These are phyloP conservation scores for Abrus precatorius DNA, from an alignment of 306 rosid species.

Conservation along the genomic window DNA sequence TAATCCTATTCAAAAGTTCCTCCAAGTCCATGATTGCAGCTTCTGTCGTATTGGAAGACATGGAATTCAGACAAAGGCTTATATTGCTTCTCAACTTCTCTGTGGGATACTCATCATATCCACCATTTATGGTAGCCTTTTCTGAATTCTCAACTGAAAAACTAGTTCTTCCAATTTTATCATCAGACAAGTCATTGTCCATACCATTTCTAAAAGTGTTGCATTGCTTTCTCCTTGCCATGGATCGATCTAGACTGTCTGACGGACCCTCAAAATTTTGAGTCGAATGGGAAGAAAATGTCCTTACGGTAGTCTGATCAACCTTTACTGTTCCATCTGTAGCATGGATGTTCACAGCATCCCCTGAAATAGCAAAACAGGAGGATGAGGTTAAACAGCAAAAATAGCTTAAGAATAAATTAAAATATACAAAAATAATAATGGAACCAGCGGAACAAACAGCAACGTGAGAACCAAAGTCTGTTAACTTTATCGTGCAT, in stretches of 20 bases:
- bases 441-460: constrained; percentile 7
- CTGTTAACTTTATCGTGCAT: background rate
- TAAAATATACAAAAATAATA: constrained; percentile 4
- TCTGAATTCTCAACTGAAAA: constrained; percentile 45
- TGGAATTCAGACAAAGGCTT: constrained; percentile 56
- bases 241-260: constrained; percentile 19
- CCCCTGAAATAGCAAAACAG: constrained; percentile 38
- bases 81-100: constrained; percentile 56
- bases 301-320: constrained; percentile 45
- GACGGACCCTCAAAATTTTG: constrained; percentile 27
- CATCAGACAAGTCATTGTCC: constrained; percentile 39
- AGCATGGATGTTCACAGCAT: constrained; percentile 17
- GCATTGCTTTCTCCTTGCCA: constrained; percentile 25
- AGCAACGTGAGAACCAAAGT: constrained; percentile 3
- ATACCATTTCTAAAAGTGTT: constrained; percentile 10
- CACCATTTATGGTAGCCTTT: constrained; percentile 31
- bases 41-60: constrained; percentile 61
- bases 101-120: constrained; percentile 45
- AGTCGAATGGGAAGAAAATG: constrained; percentile 45
- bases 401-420: background rate
- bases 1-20: constrained; percentile 73
- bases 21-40: constrained; percentile 80
- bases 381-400: constrained; percentile 27
- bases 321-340: constrained; percentile 41
- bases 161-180: constrained; percentile 41